Base-by-base conservation (phyloP, 2,329 filamentous ascomycete species). In the Trichoderma polysporum region DNA sequence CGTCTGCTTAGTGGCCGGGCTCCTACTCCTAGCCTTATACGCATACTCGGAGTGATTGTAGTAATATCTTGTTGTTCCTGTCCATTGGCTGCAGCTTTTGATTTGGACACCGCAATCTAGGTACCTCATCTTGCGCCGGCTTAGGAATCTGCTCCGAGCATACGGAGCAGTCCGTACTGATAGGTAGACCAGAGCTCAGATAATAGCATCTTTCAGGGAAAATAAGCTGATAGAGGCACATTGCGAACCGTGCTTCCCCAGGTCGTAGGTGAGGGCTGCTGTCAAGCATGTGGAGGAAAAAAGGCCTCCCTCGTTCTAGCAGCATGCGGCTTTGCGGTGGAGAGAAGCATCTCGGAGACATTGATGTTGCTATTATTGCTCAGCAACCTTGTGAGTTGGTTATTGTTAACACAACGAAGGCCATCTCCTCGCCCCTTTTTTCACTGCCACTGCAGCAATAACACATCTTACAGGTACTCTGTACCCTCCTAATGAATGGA, bases 201-300 rank as follows among this genome's bases (percentile, higher is more conserved):
- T 63, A 49, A 49, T 22, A 35, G 2, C 35, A n/a, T 35, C 41
- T 6, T 54, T 22, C 19, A 54, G 37, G 25, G 33, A 41, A 41
- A n/a, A 25, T 45, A 13, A 15, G 0, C 35, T 63, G 35, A 25
- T 47, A 59, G 7, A 33, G 60, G 49, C 60, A 8, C n/a, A 17
- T 45, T 45, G 49, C 19, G 60, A 63, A 54, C 49, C 60, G 60
- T 63, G 60, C 60, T 54, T 25, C 25, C 33, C 25, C 6, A 61
- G 29, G 25, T 63, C 47, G 49, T 33, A 17, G 29, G 15, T 1
- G n/a, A 33, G 4, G 47, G 33, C 9, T 33, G 47, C 45, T 9
- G 45, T 37, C 15, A 17, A 45, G 58, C 31, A 27, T 12, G 45
- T 13, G 13, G 15, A 25, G 22, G 19, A 27, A 37, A 61, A n/a